Percentiles rank a stretch among this genome's conserved stretches.
phyloP scores from a whole-genome alignment of 306 rosid species.

The Lablab purpureus region DNA sequence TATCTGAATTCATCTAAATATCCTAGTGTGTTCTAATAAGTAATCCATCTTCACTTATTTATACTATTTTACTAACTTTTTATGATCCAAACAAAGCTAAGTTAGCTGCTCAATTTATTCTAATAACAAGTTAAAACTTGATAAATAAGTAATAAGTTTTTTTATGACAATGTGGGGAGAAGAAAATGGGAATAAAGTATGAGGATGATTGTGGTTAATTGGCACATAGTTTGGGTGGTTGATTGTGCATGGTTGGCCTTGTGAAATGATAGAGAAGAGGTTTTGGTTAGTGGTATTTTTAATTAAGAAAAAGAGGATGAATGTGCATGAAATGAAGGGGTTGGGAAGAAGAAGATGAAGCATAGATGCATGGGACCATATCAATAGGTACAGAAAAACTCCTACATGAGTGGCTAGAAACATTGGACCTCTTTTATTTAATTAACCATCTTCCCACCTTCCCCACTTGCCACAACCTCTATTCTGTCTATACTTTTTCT shows the following conservation, averaged over 20 bases:
- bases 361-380: background rate
- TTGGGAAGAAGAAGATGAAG: constrained; percentile 18
- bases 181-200: too few relatives aligned
- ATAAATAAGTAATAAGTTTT: too few relatives aligned
- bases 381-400: constrained; percentile 14
- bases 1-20: too few relatives aligned
- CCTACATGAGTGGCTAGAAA: constrained; percentile 21
- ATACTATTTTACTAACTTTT: too few relatives aligned
- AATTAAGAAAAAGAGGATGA: background rate
- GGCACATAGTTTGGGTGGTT: background rate
- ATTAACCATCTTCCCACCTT: constrained; percentile 23
- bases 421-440: constrained; percentile 36
- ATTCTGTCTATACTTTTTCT: background rate
- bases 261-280: background rate
- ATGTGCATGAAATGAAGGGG: background rate
- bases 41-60: too few relatives aligned
- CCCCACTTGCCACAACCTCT: constrained; percentile 22
- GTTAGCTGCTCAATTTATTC: too few relatives aligned
- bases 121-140: too few relatives aligned
- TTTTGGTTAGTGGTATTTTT: background rate
- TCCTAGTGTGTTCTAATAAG: too few relatives aligned
- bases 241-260: background rate
- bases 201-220: too few relatives aligned
- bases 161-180: too few relatives aligned
- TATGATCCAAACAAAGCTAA: too few relatives aligned